A percentile compares a stretch with the other conserved stretches of the same genome.
phyloP scores from a whole-genome alignment of 768 basidiomycete species.

The Tylopilus sp. region DNA sequence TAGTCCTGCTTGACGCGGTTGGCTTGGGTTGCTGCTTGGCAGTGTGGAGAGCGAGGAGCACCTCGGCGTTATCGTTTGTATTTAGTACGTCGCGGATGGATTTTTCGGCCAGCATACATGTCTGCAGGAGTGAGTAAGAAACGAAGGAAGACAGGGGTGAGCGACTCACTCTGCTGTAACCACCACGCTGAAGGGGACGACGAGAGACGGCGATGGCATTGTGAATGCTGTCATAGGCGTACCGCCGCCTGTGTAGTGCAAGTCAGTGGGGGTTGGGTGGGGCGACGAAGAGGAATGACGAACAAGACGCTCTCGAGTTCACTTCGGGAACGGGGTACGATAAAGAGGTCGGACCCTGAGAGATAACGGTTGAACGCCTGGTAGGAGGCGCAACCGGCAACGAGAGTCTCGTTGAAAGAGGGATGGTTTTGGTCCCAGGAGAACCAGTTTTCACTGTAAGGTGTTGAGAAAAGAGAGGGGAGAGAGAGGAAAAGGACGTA shows the following conservation, averaged over 20 bases:
- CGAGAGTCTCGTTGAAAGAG: slow-evolving; percentile 66
- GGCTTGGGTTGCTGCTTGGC: slow-evolving; percentile 19
- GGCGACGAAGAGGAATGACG: slow-evolving; percentile 26
- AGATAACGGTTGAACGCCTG: slow-evolving; percentile 74
- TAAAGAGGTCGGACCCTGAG: slow-evolving; percentile 64
- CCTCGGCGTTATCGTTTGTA: slow-evolving; percentile 61
- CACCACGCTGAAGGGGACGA: slow-evolving; percentile 53
- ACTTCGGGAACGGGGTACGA: slow-evolving; percentile 57
- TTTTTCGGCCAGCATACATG: slow-evolving; percentile 65
- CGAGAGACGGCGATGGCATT: slow-evolving; percentile 73
- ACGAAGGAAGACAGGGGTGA: not conserved
- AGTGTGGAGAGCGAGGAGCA: slow-evolving; percentile 62
- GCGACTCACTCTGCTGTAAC: slow-evolving; percentile 49
- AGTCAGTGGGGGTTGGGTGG: slow-evolving; percentile 4
- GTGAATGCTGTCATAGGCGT: slow-evolving; percentile 77
- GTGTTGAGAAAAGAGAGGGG: slow-evolving; percentile 13
- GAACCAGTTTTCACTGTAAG: slow-evolving; percentile 58
- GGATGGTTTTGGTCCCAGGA: slow-evolving; percentile 71
- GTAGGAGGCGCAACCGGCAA: slow-evolving; percentile 79
- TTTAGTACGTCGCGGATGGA: slow-evolving; percentile 70
- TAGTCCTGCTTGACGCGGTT: slow-evolving; percentile 14
- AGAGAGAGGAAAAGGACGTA: slow-evolving; percentile 31
- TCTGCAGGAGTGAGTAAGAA: slow-evolving; percentile 37
- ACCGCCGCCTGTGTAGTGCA: slow-evolving; percentile 51
- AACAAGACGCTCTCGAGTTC: slow-evolving; percentile 75